A percentile compares a stretch with the other conserved stretches of the same genome.
Evolutionary conservation across 225 moss, liverwort and hornwort genomes (phyloP).

Genomic region (Physcomitrellopsis africana): DNA sequence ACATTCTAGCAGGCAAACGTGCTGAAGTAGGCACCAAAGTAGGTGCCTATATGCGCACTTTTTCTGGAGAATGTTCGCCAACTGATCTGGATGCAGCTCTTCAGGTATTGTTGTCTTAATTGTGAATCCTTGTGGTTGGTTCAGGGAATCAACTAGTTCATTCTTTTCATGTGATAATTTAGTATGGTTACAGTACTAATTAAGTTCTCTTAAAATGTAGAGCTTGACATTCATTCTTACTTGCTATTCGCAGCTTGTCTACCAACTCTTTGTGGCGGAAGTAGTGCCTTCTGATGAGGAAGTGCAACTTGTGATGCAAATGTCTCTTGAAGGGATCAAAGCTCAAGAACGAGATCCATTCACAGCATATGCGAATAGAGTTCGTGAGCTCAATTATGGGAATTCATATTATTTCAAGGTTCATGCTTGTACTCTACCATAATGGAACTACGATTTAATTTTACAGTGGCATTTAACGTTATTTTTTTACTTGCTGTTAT

Average conservation of each 20-base stretch:
- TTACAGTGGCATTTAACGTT: constrained; percentile 1
- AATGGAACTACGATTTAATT: neutral
- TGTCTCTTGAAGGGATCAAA: constrained; percentile 93
- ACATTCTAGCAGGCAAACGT: constrained; percentile 80
- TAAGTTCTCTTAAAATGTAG: too few species aligned
- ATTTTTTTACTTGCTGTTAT: neutral
- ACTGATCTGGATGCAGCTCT: constrained; percentile 73
- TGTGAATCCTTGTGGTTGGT: constrained; percentile 9
- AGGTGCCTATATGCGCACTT: constrained; percentile 71
- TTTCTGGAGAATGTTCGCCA: constrained; percentile 70
- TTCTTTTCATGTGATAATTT: constrained; percentile 9
- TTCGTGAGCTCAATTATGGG: constrained; percentile 95
- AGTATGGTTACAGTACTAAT: too few species aligned
- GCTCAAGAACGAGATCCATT: constrained; percentile 99
- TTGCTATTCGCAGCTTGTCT: constrained; percentile 72
- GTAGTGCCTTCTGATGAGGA: constrained; percentile 95
- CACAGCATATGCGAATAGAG: constrained; percentile 91
- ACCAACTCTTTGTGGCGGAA: constrained; percentile 78
- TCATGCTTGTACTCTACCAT: constrained; percentile 5
- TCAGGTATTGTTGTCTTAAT: constrained; percentile 45
- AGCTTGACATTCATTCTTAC: neutral
- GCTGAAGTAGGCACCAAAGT: constrained; percentile 33
- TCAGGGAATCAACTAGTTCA: neutral
- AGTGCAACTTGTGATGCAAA: constrained; percentile 97
- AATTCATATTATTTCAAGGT: constrained; percentile 98